Evolutionary conservation across 352 stramenopile species (phyloP), one percentile per base, ranked within the genome.

Genomic region (Phytophthora lateralis): DNA sequence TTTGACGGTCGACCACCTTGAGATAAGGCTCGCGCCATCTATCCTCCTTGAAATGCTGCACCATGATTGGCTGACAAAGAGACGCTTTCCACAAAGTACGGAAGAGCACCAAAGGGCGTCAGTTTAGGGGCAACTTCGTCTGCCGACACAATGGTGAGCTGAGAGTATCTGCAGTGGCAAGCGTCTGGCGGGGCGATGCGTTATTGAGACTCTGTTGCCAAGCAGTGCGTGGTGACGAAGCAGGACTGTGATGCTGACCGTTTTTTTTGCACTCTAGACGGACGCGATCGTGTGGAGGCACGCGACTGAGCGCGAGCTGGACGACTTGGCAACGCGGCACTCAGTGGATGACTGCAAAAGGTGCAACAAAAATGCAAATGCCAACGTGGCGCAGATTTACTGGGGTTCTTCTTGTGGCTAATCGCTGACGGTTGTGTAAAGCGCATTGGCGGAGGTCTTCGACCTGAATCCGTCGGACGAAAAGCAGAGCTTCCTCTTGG

Each of bases 201-300:
- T 1, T 24, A 30, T 30, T 30, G 32, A 38, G 32, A 38, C 9
- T 1, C 3, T n/a, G 32, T 38, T 38, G 4, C 32, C 12, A 35
- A 9, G 30, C 21, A 24, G 21, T 24, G 21, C 21, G 30, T 4
- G 37, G 27, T 51, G 26, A 56, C 26, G 18, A 42, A 30, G 18
- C 29, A 26, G 24, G 15, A 51, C 44, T 21, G 38, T 12, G 14
- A 14, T 30, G 42, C 20, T 21, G 34, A 51, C 18, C n/a, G 21
- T 18, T 21, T 53, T 64, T 44, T 59, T 6, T 72, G 48, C 30
- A 50, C 18, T 55, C 10, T 42, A 83, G 74, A 82, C 71, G 6
- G 79, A 89, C 27, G 55, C 79, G 38, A 79, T 89, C 49, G 78
- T 85, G 68, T 91, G 78, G 78, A 87, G 74, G 48, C 57, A 74